A percentile compares a stretch with the other conserved stretches of the same genome.
These are phyloP conservation scores for Sporothrix mexicana DNA, from an alignment of 2,329 filamentous ascomycete genomes.

Conservation along the genomic window DNA sequence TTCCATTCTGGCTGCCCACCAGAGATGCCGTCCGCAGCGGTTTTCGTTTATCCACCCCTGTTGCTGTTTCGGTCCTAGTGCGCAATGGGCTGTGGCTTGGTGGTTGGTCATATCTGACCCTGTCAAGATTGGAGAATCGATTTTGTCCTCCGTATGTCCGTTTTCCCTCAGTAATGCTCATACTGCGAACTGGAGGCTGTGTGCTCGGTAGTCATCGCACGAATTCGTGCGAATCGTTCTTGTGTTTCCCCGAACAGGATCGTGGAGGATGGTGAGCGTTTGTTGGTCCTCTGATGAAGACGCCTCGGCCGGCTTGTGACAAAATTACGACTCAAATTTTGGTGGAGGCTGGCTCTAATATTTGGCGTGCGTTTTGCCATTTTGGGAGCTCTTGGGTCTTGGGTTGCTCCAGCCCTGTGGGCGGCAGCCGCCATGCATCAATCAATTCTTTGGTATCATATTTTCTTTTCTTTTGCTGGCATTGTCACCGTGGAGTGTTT, in stretches of 20 bases:
- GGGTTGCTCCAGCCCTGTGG: constrained; percentile 21
- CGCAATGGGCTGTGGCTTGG: constrained; percentile 28
- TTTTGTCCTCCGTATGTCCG: background rate
- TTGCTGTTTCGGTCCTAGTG: constrained; percentile 31
- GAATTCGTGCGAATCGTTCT: background rate
- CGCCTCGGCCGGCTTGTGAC: constrained; percentile 13
- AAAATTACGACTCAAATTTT: background rate
- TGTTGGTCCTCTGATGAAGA: background rate
- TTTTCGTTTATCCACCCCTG: constrained; percentile 19
- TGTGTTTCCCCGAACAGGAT: constrained; percentile 7
- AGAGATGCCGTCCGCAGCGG: constrained; percentile 11
- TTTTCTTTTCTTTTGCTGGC: background rate
- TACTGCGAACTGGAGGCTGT: background rate
- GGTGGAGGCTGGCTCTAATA: constrained; percentile 14
- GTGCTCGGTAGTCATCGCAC: background rate
- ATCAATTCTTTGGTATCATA: background rate
- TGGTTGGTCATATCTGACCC: constrained; percentile 23
- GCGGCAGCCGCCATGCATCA: background rate
- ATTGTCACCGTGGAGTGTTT: background rate
- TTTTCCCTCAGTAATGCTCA: constrained; percentile 6
- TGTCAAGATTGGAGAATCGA: background rate
- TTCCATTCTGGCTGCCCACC: constrained; percentile 5
- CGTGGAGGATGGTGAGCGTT: background rate
- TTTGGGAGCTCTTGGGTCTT: background rate
- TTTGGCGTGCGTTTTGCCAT: background rate